Base-by-base conservation (phyloP, 2,329 filamentous ascomycete species). In the Fusarium sterilihyphosum region DNA sequence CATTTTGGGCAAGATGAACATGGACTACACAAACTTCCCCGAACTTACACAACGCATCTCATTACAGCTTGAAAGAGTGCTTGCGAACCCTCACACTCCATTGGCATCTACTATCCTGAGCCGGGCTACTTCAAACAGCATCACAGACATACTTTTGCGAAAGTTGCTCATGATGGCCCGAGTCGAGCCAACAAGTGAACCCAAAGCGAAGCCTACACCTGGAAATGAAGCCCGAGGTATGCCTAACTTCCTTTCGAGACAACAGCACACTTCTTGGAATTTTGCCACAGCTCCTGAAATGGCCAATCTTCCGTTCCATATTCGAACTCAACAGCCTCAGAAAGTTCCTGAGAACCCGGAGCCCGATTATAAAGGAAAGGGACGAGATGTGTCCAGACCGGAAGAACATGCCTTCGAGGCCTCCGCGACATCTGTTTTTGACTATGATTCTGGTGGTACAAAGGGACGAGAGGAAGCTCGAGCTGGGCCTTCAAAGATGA, bases 271-370 rank as follows among this genome's bases (percentile, higher is more conserved):
- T 9, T 9, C 16, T 11, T 11, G 7, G 3, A 8, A 8, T 29
- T 29, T 29, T 13, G 1, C 16, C 20, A 6, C 7, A 6, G 14
- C 7, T 5, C 12, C 12, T 14, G 22, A 20, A 35, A 3, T 6
- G 22, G 6, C 16, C 5, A 3, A 6, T 3, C 10, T 13, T 13
- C 2, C 16, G 6, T 2, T 18, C 5, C 22, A 50, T 0, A 16
- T 4, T 50, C 22, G 8, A 31, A 33, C 16, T n/a, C 22, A 50
- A 18, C 22, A 33, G 16, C 16, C 12, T 50, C 29, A 33, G 5
- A 12, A 18, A n/a, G 4, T 10, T n/a, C 18, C 4, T 9, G 24
- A 52, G 12, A 24, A 14, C n/a, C 12, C 6, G 8, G 22, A 24
- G 11, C 20, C 17, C 8, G 22, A 35, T 20, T 17, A 35, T 4